Base-by-base conservation (phyloP, 805 yeast species). In the Pichia insulana region DNA sequence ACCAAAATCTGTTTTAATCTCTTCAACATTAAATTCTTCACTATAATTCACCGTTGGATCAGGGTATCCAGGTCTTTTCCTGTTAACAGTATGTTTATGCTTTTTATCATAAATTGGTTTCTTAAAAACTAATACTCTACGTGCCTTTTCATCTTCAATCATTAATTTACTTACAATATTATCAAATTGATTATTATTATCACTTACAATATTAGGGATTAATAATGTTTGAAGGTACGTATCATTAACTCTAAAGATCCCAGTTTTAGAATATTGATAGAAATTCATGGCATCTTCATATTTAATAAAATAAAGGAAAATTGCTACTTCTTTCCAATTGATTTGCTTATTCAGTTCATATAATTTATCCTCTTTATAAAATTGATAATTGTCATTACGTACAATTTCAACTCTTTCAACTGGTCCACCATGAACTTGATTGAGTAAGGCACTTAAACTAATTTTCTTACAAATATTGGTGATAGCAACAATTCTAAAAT, bases 381-480 rank as follows among this genome's bases (percentile, higher is more conserved):
- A 47, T 17, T 35, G 47, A 37, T 46, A 37, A 16, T 46, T 50
- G n/a, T 52, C 55, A 19, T 41, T 51, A 26, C 46, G 48, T 16
- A 52, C 40, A 25, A 65, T 50, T 12, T 58, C 62, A 4, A 80
- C 51, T 39, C 67, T 69, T 47, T 80, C 85, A 39, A 83, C 58
- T 0, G 86, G 83, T 0, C 94, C 94, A 2, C 92, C 89, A 49
- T 69, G 64, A 0, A 81, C 63, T 41, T 76, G 82, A 1, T 75
- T 54, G 16, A 83, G 49, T 9, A 82, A 60, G 31, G 75, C 64
- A 18, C 65, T 65, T 8, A 78, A 48, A 8, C 81, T 77, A 8
- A 74, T 67, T 25, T 56, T 52, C 0, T 52, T 44, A 8, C 52
- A 56, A 10, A 61, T 52, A 35, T 48, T 49, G 6, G 56, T 46